Percentiles rank a stretch among this genome's conserved stretches.
Conservation (phyloP, 495 filamentous ascomycete species). For the Tuber umbilicatum region DNA sequence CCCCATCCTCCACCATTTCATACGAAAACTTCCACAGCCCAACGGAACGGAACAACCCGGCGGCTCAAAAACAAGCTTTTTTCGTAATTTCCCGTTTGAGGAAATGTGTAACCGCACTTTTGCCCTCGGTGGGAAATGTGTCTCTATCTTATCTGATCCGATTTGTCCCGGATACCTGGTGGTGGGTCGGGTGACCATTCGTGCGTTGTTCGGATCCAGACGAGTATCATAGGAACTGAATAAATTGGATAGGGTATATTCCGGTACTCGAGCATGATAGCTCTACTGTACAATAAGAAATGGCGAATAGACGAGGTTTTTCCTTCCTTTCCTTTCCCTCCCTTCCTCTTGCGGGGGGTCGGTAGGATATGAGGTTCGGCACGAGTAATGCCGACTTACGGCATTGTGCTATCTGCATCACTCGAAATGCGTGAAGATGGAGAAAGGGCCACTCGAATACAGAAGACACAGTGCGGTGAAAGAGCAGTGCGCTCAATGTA, state of each 20-base stretch:
- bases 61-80: slow-evolving; percentile 6
- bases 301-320: neutral
- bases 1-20: no score
- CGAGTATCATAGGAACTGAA: neutral
- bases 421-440: neutral
- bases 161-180: neutral
- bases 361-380: neutral
- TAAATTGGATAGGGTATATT: neutral
- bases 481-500: neutral
- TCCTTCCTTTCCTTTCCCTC: no score
- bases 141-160: neutral
- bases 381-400: neutral
- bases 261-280: neutral
- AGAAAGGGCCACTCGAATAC: neutral
- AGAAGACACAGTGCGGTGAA: neutral
- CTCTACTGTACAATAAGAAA: neutral
- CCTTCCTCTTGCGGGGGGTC: no score
- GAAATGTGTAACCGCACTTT: neutral
- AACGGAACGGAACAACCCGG: neutral
- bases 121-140: neutral
- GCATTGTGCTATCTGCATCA: neutral
- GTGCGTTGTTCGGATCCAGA: neutral
- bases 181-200: neutral
- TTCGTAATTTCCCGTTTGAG: neutral
- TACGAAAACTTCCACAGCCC: neutral